A percentile compares a stretch with the other conserved stretches of the same genome.
These are phyloP conservation scores for Neoboletus brunneissimus DNA, from an alignment of 768 basidiomycete species.

Conservation along the genomic window DNA sequence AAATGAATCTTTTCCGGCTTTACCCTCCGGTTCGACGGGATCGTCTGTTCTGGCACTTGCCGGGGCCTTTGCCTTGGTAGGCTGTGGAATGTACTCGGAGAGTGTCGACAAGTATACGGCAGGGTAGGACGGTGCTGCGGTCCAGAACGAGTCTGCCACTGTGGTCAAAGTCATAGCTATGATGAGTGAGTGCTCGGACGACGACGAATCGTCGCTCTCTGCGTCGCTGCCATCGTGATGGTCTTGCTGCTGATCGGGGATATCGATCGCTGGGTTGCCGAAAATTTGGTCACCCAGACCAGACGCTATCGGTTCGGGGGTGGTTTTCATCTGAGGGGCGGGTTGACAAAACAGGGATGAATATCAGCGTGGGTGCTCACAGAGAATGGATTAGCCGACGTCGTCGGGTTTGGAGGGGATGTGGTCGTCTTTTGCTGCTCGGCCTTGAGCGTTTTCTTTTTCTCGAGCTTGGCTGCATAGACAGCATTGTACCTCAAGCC, in stretches of 20 bases:
- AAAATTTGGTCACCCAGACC: conserved; percentile 71
- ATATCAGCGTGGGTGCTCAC: conserved; percentile 37
- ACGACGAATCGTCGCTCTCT: conserved; percentile 36
- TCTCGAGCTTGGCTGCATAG: conserved; percentile 72
- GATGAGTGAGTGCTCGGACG: conserved; percentile 50
- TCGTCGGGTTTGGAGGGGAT: conserved; percentile 26
- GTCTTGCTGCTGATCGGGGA: conserved; percentile 17
- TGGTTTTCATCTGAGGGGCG: conserved; percentile 24
- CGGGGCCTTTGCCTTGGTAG: conserved; percentile 46
- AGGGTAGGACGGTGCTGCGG: conserved; percentile 58
- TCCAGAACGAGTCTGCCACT: conserved; percentile 65
- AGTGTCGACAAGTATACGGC: conserved; percentile 73
- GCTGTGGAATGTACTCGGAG: conserved; percentile 67
- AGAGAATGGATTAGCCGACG: conserved; percentile 66
- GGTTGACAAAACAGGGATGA: background rate
- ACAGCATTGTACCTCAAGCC: conserved; percentile 66
- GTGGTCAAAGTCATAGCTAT: conserved; percentile 56
- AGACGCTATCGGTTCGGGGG: conserved; percentile 37
- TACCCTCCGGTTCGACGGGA: conserved; percentile 41
- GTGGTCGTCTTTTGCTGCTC: conserved; percentile 37
- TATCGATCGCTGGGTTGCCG: conserved; percentile 33
- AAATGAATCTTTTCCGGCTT: conserved; percentile 44
- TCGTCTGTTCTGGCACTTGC: conserved; percentile 40
- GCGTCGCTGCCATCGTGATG: conserved; percentile 30
- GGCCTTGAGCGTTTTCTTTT: conserved; percentile 45